Conservation (phyloP, 805 yeast genomes). For the Babjeviella inositovora region DNA sequence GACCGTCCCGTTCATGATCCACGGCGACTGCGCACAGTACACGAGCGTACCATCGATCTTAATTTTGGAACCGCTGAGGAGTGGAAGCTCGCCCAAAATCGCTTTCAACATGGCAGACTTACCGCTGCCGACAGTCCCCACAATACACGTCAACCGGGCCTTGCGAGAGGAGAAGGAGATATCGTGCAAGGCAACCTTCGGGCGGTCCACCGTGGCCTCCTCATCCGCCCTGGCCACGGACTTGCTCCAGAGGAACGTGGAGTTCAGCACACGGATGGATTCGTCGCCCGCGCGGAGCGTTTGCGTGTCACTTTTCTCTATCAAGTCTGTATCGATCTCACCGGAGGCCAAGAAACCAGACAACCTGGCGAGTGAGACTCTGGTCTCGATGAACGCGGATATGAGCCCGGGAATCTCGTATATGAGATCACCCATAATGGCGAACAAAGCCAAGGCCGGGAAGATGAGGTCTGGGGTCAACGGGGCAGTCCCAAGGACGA, state of each 20-base stretch:
- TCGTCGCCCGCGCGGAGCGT: no score
- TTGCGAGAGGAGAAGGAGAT: constrained; percentile 30
- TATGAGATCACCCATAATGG: constrained; percentile 40
- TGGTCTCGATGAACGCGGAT: constrained; percentile 38
- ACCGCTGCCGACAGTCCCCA: constrained; percentile 58
- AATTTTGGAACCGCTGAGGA: constrained; percentile 6
- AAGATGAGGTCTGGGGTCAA: constrained; percentile 54
- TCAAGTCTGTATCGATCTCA: no score
- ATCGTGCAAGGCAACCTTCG: constrained; percentile 26
- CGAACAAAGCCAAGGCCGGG: constrained; percentile 49
- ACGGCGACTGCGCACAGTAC: constrained; percentile 44
- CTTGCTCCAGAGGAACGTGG: no score
- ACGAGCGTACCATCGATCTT: constrained; percentile 29
- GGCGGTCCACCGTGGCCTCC: no score
- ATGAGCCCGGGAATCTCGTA: constrained; percentile 40
- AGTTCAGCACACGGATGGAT: no score
- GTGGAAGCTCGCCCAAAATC: constrained; percentile 35
- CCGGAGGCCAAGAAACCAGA: constrained; percentile 27
- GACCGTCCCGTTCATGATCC: constrained; percentile 34
- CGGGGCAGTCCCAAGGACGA: constrained; percentile 21
- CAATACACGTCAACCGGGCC: constrained; percentile 40
- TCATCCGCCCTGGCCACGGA: no score
- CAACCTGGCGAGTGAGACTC: constrained; percentile 41
- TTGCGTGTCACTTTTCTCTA: no score
- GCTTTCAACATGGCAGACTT: constrained; percentile 42